Base-by-base conservation (phyloP, 495 filamentous ascomycete species). In the Venustampulla echinocandica region DNA sequence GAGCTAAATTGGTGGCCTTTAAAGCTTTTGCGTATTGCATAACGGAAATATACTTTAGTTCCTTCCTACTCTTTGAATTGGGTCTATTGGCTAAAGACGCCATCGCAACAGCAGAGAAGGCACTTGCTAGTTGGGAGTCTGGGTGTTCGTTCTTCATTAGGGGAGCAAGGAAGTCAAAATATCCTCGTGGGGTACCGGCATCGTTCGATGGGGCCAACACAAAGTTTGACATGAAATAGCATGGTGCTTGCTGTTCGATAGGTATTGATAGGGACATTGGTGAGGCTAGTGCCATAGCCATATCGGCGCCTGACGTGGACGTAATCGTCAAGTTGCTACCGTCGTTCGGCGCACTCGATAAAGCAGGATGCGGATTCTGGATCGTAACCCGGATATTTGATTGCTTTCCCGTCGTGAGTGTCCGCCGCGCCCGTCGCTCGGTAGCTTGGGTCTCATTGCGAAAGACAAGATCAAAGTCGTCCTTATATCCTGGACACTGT, bases 381-480 rank as follows among this genome's bases (percentile, higher is more conserved):
- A 70, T 44, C 61, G 67, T 5, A 55, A 59, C 36, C 50, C 61
- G 6, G 56, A 45, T 36, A 54, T 38, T 42, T 35, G 32, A 15
- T 39, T 40, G 49, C 41, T 54, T 56, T 45, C 41, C 38, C 20
- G 7, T 30, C 27, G 43, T 49, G 15, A 34, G 19, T 13, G 42
- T 32, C 33, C 35, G 19, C n/a, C 56, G 59, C 13, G 69, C 72
- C 44, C 74, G 66, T 37, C 70, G 68, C 38, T 76, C 75, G 3
- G 76, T 75, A 1, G 76, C 73, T 39, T 71, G 62, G n/a, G 77
- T 83, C 50, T 82, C 77, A 55, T 82, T 78, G 28, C 82, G 71
- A 38, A 84, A 71, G 40, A 84, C 68, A 10, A 86, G 59, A 56
- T 86, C 82, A 47, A 86, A 81, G 15, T 80, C 77, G 54, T 82